Evolutionary conservation across 208 protist genomes (phyloP), one percentile per base, ranked within the genome.

Genomic region (Leishmania mexicana): DNA sequence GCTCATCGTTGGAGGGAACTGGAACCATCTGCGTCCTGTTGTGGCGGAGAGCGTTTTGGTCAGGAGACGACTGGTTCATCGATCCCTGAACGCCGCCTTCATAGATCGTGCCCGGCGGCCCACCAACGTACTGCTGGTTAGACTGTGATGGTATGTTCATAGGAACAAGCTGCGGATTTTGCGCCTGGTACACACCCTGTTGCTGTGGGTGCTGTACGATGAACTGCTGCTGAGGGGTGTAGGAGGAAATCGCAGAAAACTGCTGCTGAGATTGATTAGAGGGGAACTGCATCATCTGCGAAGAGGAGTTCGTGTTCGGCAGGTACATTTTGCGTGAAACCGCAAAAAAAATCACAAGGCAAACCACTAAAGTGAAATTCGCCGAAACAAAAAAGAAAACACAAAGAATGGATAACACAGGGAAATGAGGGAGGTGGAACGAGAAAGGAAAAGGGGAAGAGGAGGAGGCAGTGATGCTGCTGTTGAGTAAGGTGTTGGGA

Each of bases 1-100:
- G 83, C 62, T 96, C 92, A 73, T 96, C 92, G 19, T 92, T 79
- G 1, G 83, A 81, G 15, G 88, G 71, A 31, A 88, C 62, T 19
- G 89, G 86, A 19, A 85, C 81, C 57, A 76, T 86, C 58, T 91
- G 84, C 60, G 88, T 89, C 21, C 64, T 75, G 71, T 77, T 87
- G 78, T 89, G 83, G 51, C 78, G 74, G 38, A 49, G 11, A 47
- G 58, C 54, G 47, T 80, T 85, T 31, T 79, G 60, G 45, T 81
- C 78, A 28, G 77, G 81, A 40, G 85, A 57, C 4, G 79, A 70
- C 58, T 82, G 81, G 67, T 84, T 88, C 76, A 83, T 71, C n/a
- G 80, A 83, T 1, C 76, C 77, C 15, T 84, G 80, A 17, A 82
- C 75, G 38, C 62, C 70, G 65, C 81, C 78, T n/a, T 88, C 75